Conservation (phyloP, 768 basidiomycete genomes). For the Kwoniella sp. region DNA sequence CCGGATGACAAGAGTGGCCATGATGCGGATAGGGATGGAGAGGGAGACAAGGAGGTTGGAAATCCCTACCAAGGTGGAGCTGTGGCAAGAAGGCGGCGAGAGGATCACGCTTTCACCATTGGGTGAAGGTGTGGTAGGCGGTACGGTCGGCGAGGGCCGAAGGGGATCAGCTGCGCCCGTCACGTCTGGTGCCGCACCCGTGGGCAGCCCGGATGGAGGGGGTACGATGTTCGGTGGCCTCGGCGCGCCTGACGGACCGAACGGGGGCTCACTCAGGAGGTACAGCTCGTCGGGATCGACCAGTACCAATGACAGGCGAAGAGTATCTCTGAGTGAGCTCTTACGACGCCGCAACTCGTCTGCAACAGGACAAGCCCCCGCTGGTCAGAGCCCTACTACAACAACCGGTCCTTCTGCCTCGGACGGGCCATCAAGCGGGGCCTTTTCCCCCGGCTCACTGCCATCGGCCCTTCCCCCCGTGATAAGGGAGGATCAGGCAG, state of each 20-base stretch:
- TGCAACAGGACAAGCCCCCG: too few species aligned
- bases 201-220: too few species aligned
- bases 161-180: not conserved
- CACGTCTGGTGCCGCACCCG: too few species aligned
- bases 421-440: not conserved
- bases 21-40: constrained; percentile 32
- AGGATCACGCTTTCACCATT: constrained; percentile 17
- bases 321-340: too few species aligned
- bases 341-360: too few species aligned
- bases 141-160: not conserved
- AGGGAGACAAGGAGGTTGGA: constrained; percentile 39
- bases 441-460: not conserved
- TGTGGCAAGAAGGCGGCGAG: constrained; percentile 41
- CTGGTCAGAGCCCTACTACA: too few species aligned
- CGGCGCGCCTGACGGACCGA: too few species aligned
- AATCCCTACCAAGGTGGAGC: constrained; percentile 30
- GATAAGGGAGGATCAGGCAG: not conserved
- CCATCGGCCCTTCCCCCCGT: not conserved
- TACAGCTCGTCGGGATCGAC: constrained; percentile 6
- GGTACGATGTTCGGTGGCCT: too few species aligned
- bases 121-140: constrained; percentile 1
- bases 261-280: constrained; percentile 2
- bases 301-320: not conserved
- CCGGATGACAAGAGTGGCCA: constrained; percentile 34
- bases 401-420: too few species aligned